Conservation (phyloP, 2,329 filamentous ascomycete species). For the Verticillium nubilum region DNA sequence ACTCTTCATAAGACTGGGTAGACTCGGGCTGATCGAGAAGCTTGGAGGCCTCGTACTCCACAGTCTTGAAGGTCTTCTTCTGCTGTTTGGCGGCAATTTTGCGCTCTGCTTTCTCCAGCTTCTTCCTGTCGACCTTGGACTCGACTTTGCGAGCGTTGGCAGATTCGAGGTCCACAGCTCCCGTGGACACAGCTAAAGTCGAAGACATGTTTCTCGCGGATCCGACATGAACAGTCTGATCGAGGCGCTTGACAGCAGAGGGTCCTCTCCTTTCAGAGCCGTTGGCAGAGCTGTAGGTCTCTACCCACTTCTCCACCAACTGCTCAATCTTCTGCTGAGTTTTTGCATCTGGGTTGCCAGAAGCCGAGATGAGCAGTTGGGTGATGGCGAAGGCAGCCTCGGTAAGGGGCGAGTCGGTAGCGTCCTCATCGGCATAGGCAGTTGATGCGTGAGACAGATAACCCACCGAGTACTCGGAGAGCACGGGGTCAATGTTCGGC, state of each 20-base stretch:
- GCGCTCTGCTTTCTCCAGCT: constrained; percentile 95
- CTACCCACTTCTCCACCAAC: constrained; percentile 85
- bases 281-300: constrained; percentile 70
- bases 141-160: constrained; percentile 91
- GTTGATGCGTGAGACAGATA: constrained; percentile 93
- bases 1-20: constrained; percentile 93
- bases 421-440: constrained; percentile 67
- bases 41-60: constrained; percentile 93
- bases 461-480: constrained; percentile 89
- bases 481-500: constrained; percentile 79
- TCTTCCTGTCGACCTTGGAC: constrained; percentile 96
- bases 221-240: constrained; percentile 92
- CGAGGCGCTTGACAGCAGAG: constrained; percentile 75
- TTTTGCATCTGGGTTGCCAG: constrained; percentile 67
- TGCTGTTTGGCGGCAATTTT: constrained; percentile 98
- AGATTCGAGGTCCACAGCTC: constrained; percentile 85
- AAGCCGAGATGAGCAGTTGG: constrained; percentile 89
- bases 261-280: constrained; percentile 67
- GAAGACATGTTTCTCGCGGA: constrained; percentile 94
- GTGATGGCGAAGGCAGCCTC: constrained; percentile 82
- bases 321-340: constrained; percentile 74
- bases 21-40: constrained; percentile 78
- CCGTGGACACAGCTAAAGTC: constrained; percentile 80
- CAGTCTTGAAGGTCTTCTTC: constrained; percentile 97
- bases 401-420: constrained; percentile 67